These are phyloP conservation scores for Talaromyces ruber DNA, from an alignment of 495 filamentous ascomycete genomes.

Conservation along the genomic window DNA sequence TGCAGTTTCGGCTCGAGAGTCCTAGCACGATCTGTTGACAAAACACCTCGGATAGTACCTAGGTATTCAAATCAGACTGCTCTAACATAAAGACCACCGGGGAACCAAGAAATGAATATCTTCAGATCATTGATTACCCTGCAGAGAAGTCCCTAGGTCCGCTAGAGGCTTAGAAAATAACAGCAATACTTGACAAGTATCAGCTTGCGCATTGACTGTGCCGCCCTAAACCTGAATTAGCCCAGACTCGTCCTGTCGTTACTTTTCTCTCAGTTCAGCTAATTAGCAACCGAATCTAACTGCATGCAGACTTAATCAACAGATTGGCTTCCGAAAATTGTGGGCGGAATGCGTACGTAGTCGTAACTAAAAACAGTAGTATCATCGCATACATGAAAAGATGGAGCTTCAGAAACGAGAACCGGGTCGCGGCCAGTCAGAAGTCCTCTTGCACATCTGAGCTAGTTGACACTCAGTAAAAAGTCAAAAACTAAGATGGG, in stretches of 20 bases:
- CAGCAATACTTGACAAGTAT: background rate
- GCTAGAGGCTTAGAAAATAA: background rate
- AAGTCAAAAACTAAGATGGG: background rate
- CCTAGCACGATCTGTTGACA: background rate
- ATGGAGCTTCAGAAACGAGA: background rate
- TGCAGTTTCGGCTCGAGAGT: background rate
- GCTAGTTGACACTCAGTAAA: background rate
- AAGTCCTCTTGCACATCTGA: background rate
- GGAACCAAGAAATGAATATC: background rate
- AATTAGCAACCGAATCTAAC: background rate
- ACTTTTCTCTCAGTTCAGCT: background rate
- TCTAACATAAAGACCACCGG: background rate
- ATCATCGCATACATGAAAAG: background rate
- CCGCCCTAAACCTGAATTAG: background rate
- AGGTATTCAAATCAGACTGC: background rate
- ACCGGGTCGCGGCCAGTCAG: background rate
- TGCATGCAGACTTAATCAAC: background rate
- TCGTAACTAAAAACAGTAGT: background rate
- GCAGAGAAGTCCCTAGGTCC: background rate
- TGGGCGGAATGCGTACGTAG: background rate
- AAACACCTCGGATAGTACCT: background rate
- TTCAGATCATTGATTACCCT: background rate
- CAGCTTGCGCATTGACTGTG: slow-evolving; percentile 2
- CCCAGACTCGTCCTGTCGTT: background rate
- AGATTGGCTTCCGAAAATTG: background rate